phyloP scores from a whole-genome alignment of 2,329 filamentous ascomycete species.

The Aspergillus arachidicola region DNA sequence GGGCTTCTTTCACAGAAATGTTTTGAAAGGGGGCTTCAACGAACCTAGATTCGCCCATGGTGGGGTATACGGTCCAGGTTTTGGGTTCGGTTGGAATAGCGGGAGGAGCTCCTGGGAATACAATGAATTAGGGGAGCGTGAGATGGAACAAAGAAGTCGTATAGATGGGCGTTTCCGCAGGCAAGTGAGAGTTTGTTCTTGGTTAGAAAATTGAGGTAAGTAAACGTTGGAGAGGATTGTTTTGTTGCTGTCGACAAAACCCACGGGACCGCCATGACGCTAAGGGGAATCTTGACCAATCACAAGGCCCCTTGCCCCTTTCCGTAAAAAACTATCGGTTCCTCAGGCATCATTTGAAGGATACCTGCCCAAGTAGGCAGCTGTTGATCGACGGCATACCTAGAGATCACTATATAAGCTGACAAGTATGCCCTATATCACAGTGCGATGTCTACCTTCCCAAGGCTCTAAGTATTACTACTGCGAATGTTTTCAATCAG shows the following conservation, averaged over 20 bases:
- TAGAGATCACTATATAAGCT: too few relatives aligned
- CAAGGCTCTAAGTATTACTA: not conserved
- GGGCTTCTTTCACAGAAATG: slow-evolving; percentile 14
- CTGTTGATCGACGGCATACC: not conserved
- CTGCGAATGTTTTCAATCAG: not conserved
- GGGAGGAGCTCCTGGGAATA: not conserved
- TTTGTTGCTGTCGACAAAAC: slow-evolving; percentile 32
- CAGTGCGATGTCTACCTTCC: not conserved
- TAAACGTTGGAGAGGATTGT: slow-evolving; percentile 18
- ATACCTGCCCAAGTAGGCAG: not conserved
- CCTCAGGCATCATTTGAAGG: slow-evolving; percentile 12
- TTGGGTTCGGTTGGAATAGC: slow-evolving; percentile 3
- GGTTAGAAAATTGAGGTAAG: slow-evolving; percentile 17
- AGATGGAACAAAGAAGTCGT: slow-evolving; percentile 3
- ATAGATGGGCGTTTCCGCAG: slow-evolving; percentile 2
- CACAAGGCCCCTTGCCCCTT: slow-evolving; percentile 8
- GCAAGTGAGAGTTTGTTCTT: slow-evolving; percentile 15
- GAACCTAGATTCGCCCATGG: slow-evolving; percentile 68
- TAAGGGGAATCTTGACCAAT: slow-evolving; percentile 24
- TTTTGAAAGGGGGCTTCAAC: slow-evolving; percentile 22
- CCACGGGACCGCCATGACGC: slow-evolving; percentile 26
- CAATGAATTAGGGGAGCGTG: slow-evolving; percentile 3
- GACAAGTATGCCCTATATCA: not conserved
- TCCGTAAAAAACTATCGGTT: not conserved
- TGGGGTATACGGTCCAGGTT: slow-evolving; percentile 36